Percentiles rank a stretch among this genome's conserved stretches.
phyloP scores from a whole-genome alignment of 108 stramenopile genomes.

The Ochromonas danica region DNA sequence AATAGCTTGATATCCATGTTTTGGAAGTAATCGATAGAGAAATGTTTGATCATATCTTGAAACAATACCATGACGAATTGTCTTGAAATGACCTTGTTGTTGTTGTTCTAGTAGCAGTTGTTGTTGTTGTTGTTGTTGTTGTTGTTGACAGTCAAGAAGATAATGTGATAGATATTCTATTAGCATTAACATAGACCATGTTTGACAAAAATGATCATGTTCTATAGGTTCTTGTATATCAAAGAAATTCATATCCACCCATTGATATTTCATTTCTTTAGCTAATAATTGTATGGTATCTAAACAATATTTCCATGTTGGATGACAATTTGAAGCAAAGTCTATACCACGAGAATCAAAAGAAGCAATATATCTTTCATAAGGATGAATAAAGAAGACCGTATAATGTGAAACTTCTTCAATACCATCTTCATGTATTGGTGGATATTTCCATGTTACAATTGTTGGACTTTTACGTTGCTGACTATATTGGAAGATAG shows the following conservation, averaged over 20 bases:
- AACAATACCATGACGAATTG: too few species aligned
- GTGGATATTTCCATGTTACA: not conserved
- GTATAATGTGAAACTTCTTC: not conserved
- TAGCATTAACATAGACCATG: not conserved
- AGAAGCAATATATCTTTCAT: not conserved
- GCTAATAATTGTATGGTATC: not conserved
- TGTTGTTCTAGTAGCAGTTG: too few species aligned
- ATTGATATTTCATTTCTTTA: not conserved
- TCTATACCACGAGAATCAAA: not conserved
- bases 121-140: too few species aligned
- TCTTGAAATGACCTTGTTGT: too few species aligned
- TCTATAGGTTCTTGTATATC: not conserved
- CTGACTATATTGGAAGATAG: not conserved
- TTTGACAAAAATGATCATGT: conserved; percentile 1
- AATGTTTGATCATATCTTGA: too few species aligned
- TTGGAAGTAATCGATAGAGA: too few species aligned
- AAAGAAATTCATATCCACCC: not conserved
- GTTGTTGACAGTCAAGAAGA: not conserved
- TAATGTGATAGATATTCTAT: too few species aligned
- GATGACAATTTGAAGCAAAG: not conserved
- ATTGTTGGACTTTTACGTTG: not conserved
- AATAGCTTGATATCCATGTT: too few species aligned
- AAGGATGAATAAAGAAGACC: not conserved
- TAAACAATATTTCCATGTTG: not conserved
- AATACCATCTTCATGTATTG: not conserved